These are phyloP conservation scores for Stagonosporopsis rhizophila DNA, from an alignment of 2,329 filamentous ascomycete species.

Conservation along the genomic window DNA sequence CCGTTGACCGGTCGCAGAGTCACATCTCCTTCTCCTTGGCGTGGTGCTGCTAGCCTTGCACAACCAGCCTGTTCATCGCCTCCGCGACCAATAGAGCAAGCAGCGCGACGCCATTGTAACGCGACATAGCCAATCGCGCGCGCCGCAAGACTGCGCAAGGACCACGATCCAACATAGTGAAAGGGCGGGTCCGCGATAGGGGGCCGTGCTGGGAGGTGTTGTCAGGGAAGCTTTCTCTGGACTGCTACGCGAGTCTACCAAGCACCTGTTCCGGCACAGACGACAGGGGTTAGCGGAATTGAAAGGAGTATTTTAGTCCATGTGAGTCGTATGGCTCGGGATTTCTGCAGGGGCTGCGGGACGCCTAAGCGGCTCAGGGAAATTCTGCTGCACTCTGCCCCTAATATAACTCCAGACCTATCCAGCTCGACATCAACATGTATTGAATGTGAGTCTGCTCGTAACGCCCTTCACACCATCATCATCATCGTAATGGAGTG, in stretches of 20 bases:
- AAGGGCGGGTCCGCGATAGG: neutral
- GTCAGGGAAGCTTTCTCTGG: slow-evolving; percentile 6
- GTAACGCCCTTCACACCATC: neutral
- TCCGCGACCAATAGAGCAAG: slow-evolving; percentile 15
- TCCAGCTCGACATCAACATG: neutral
- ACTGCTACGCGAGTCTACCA: slow-evolving; percentile 10
- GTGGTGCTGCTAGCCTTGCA: slow-evolving; percentile 28
- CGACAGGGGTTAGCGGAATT: slow-evolving; percentile 16
- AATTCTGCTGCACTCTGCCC: slow-evolving; percentile 14
- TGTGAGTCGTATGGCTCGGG: slow-evolving; percentile 4
- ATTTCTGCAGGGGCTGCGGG: slow-evolving; percentile 10
- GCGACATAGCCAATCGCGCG: slow-evolving; percentile 6
- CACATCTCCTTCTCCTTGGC: slow-evolving; percentile 29
- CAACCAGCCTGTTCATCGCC: slow-evolving; percentile 10
- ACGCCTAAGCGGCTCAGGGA: slow-evolving; percentile 17
- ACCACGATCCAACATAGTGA: neutral
- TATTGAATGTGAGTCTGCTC: slow-evolving; percentile 5
- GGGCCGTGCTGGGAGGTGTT: slow-evolving; percentile 7
- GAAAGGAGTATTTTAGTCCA: slow-evolving; percentile 13
- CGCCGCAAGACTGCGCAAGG: neutral
- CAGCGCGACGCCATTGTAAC: slow-evolving; percentile 14
- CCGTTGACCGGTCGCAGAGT: slow-evolving; percentile 34
- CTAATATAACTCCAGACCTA: slow-evolving; percentile 11
- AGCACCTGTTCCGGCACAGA: slow-evolving; percentile 5
- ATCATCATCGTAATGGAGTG: neutral